Base-by-base conservation (phyloP, 169 alveolate genomes). In the Eimeria necatrix region DNA sequence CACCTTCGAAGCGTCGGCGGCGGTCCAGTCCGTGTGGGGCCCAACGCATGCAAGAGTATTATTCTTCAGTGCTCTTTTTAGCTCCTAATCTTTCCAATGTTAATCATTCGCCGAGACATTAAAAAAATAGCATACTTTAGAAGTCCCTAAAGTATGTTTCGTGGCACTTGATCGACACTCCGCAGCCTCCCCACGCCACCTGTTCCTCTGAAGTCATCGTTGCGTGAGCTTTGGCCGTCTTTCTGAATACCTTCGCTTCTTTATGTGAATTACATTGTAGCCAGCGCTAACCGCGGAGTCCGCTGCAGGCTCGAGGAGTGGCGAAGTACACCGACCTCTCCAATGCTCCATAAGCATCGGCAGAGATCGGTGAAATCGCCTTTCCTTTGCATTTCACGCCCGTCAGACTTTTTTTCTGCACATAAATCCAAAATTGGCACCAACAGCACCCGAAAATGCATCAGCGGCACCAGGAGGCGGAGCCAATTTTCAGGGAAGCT, bases 21-120 rank as follows among this genome's bases (percentile, higher is more conserved):
- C 90, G 90, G 90, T 81, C 87, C 73, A 53, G 74, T 81, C 56
- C 74, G 74, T 81, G 90, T 81, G 90, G 90, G 90, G 90, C 60
- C 22, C 22, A 18, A 24, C 20, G 90, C 90, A 81, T 81, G 90
- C 74, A 81, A 4, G 24, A 81, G 10, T 4, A 2, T 24, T 0
- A 10, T 0, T 48, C 41, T 53, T 14, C 46, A 14, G 41, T 32
- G 41, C 68, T 52, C 14, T 16, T 53, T 51, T 20, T 81, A 81
- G 3, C 20, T 4, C 5, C 24, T 49, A 14, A 3, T 4, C n/a
- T 3, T 68, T 68, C 78, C 0, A 14, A 14, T 68, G 46, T 68
- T 14, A 68, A 12, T n/a, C 1, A 18, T 68, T n/a, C 12, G 6
- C 32, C 9, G 9, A 68, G 4, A 9, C n/a, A 51, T 16, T 51